Conservation (phyloP, 495 filamentous ascomycete genomes). For the Xylaria curta region DNA sequence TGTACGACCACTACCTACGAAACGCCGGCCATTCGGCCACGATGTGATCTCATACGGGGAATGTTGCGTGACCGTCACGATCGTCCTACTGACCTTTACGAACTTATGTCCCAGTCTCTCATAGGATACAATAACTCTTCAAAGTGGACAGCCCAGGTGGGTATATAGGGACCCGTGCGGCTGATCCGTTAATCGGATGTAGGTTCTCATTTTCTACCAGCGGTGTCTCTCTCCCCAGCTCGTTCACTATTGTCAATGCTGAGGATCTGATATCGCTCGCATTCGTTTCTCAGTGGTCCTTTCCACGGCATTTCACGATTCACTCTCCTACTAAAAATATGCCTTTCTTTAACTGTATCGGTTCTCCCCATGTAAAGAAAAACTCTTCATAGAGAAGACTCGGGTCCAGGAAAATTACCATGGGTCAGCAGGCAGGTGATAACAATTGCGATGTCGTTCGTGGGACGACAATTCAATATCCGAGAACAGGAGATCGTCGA, state of each 20-base stretch:
- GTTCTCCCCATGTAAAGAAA: conserved; percentile 29
- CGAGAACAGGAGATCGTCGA: conserved; percentile 13
- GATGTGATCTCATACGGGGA: conserved; percentile 22
- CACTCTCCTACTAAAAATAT: conserved; percentile 29
- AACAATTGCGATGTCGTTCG: conserved; percentile 5
- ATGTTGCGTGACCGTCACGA: conserved; percentile 20
- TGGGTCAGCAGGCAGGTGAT: conserved; percentile 26
- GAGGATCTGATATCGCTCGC: conserved; percentile 27
- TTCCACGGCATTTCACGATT: neutral
- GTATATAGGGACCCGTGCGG: conserved; percentile 34
- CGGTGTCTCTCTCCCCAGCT: conserved; percentile 17
- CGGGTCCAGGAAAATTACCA: conserved; percentile 21
- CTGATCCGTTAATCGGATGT: conserved; percentile 30
- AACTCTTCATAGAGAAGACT: conserved; percentile 28
- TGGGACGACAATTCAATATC: neutral
- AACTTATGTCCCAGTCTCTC: conserved; percentile 30
- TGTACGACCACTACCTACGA: conserved; percentile 23
- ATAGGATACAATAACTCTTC: conserved; percentile 23
- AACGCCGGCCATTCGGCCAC: conserved; percentile 10
- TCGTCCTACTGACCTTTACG: conserved; percentile 31
- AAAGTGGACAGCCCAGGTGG: conserved; percentile 26
- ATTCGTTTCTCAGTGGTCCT: conserved; percentile 29
- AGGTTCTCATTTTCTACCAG: conserved; percentile 17
- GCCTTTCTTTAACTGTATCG: conserved; percentile 33
- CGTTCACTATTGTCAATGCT: neutral